phyloP scores from a whole-genome alignment of 1,284 basidiomycete species.

The Wolfiporia cocos region DNA sequence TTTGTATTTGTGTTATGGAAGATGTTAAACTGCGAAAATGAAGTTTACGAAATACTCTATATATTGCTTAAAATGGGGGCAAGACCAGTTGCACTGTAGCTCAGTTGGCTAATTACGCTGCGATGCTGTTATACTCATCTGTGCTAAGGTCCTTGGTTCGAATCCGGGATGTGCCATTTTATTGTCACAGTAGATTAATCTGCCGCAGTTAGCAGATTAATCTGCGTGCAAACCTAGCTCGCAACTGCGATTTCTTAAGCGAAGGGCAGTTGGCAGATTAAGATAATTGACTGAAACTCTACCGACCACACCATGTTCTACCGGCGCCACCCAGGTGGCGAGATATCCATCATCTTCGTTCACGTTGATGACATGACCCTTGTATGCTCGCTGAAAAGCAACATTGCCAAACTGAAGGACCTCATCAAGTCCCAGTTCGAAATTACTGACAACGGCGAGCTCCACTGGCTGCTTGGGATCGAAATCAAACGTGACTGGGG shows the following conservation, averaged over 20 bases:
- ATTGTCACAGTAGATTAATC: no score
- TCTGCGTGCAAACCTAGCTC: conserved; percentile 9
- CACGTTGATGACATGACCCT: conserved; percentile 24
- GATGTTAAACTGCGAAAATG: no score
- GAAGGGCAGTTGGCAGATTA: no score
- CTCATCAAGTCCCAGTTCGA: conserved; percentile 6
- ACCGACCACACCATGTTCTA: conserved; percentile 16
- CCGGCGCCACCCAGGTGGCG: neutral
- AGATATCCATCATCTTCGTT: conserved; percentile 5
- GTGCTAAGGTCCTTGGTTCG: no score
- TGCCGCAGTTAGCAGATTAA: conserved; percentile 1
- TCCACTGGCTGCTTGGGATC: conserved; percentile 14
- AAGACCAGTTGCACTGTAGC: no score
- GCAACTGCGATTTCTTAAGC: no score
- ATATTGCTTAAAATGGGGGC: no score
- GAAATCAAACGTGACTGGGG: conserved; percentile 21
- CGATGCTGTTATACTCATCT: no score
- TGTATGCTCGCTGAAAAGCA: conserved; percentile 11
- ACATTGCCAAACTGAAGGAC: neutral
- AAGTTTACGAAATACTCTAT: no score
- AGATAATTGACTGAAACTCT: no score
- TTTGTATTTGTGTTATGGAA: conserved; percentile 11
- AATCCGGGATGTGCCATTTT: no score
- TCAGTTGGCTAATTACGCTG: no score
- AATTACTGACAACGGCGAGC: conserved; percentile 14